Percentiles rank a stretch among this genome's conserved stretches.
Conservation (phyloP, 2,329 filamentous ascomycete species). For the Chlorencoelia australis region DNA sequence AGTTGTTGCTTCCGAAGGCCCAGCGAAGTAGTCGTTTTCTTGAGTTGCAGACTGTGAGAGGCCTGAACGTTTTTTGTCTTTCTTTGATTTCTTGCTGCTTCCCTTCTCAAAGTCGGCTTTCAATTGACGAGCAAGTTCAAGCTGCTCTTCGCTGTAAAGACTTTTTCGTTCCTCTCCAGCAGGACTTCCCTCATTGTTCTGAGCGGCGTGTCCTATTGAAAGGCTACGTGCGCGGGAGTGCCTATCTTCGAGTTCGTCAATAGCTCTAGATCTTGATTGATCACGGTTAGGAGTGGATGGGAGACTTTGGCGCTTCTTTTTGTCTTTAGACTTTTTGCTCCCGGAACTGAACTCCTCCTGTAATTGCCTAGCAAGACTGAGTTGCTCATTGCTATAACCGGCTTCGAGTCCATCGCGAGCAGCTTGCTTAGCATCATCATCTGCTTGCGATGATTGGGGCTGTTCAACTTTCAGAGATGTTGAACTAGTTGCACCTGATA, state of each 20-base stretch:
- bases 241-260: constrained; percentile 12
- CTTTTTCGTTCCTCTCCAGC: constrained; percentile 10
- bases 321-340: constrained; percentile 16
- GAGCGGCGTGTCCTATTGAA: constrained; percentile 15
- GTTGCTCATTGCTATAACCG: constrained; percentile 20
- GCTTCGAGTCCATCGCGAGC: constrained; percentile 16
- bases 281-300: constrained; percentile 10
- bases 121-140: constrained; percentile 22
- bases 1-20: neutral
- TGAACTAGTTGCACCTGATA: constrained; percentile 2
- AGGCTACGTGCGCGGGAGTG: constrained; percentile 20
- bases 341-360: constrained; percentile 19
- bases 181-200: constrained; percentile 5
- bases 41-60: constrained; percentile 7
- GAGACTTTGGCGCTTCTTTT: constrained; percentile 12
- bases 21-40: constrained; percentile 9
- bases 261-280: constrained; percentile 14
- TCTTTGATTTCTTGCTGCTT: constrained; percentile 22
- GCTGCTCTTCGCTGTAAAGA: constrained; percentile 20
- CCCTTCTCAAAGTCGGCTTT: constrained; percentile 18
- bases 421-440: constrained; percentile 3
- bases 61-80: constrained; percentile 24
- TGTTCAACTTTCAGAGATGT: constrained; percentile 5
- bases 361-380: constrained; percentile 20
- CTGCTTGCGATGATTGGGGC: neutral